Base-by-base conservation (phyloP, 148 eudicot genomes). In the Bassia scoparia region DNA sequence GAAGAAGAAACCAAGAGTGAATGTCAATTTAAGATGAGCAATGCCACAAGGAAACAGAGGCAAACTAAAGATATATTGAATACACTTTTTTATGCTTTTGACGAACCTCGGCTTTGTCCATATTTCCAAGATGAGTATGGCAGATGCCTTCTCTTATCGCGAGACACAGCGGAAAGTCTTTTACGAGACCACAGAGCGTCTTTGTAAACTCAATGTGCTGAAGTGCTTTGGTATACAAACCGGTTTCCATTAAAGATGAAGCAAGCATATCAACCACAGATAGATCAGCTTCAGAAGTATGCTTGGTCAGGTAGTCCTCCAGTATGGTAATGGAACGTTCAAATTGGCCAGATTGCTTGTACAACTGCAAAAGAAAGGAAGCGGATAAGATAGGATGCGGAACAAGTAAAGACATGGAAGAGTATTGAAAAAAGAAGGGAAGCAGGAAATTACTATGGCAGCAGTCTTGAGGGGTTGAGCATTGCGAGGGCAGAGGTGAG, bases 21-120 rank as follows among this genome's bases (percentile, higher is more conserved):
- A 58, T 12, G 34, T 20, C 65, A 61, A 31, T 2, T n/a, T n/a
- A 30, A 61, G 30, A 17, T 41, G 37, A 61, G 14, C 0, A 1
- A 1, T 12, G 11, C 7, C 1, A 61, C 18, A n/a, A 61, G 33
- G 38, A 27, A 61, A 30, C 41, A 61, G 31, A 12, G 41, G 18
- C 41, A 61, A 9, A 37, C 3, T 62, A 62, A 16, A 21, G 27
- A 12, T 3, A 14, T 35, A 35, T 7, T 2, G 12, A 13, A 37
- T 33, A 35, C 27, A n/a, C n/a, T n/a, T n/a, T n/a, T 5, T 56
- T 44, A 29, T 31, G 54, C 41, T 67, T 29, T 48, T 21, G 34
- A 41, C 2, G 78, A 66, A 90, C 98, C 97, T 94, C 89, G 74
- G 98, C 97, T 83, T 87, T 84, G 65, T 88, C 87, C 72, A 83